Conservation (phyloP, 805 yeast species). For the Dipodascopsis uninucleata region DNA sequence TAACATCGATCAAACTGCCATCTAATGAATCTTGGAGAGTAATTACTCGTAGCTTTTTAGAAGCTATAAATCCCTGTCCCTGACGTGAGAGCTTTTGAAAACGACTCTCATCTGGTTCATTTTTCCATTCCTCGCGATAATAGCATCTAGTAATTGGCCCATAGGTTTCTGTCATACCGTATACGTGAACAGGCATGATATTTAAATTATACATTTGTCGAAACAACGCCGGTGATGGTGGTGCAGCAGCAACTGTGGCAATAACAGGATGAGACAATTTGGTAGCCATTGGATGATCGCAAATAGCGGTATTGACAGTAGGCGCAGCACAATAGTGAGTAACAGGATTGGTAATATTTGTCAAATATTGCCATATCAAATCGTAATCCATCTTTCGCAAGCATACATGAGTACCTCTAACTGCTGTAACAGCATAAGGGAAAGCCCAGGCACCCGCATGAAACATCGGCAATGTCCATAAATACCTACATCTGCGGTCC, state of each 20-base stretch:
- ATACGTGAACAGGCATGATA: constrained; percentile 37
- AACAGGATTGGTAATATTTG: constrained; percentile 29
- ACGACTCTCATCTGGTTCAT: constrained; percentile 30
- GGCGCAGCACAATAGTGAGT: constrained; percentile 40
- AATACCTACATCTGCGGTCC: constrained; percentile 34
- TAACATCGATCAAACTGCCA: constrained; percentile 30
- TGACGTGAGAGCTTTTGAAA: constrained; percentile 35
- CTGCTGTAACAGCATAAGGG: constrained; percentile 40
- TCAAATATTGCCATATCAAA: constrained; percentile 35
- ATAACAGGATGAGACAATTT: constrained; percentile 31
- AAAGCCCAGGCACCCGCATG: constrained; percentile 41
- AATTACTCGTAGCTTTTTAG: constrained; percentile 33
- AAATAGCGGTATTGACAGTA: constrained; percentile 38
- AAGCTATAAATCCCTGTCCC: constrained; percentile 36
- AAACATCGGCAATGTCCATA: constrained; percentile 41
- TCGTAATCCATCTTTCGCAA: constrained; percentile 37
- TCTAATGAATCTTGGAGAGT: constrained; percentile 11
- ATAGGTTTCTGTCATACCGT: constrained; percentile 39
- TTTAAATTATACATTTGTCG: constrained; percentile 35
- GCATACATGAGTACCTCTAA: constrained; percentile 38
- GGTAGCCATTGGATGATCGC: constrained; percentile 34
- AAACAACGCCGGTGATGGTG: constrained; percentile 38
- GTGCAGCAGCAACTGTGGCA: constrained; percentile 40
- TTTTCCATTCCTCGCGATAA: constrained; percentile 35
- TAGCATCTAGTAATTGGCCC: constrained; percentile 38